Conservation (phyloP, 1,284 basidiomycete genomes). For the Sphaerobolus stellatus region DNA sequence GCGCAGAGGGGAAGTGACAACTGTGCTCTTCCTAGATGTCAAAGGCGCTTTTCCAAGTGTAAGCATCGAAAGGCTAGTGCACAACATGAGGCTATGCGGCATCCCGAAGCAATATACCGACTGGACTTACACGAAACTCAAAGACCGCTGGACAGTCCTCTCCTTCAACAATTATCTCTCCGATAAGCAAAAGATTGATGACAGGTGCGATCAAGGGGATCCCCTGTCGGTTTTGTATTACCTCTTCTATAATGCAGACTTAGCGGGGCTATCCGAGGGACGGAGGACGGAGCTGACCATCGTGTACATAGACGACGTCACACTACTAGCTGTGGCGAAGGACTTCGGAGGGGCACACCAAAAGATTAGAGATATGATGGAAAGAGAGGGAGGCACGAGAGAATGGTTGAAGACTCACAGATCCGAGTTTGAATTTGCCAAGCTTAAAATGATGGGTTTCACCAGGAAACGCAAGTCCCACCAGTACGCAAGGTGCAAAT, state of each 20-base stretch:
- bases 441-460: not conserved
- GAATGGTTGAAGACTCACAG: not conserved
- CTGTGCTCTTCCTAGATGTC: conserved; percentile 10
- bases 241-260: conserved; percentile 10
- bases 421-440: not conserved
- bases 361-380: not conserved
- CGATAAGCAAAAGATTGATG: not conserved
- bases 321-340: not conserved
- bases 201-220: conserved; percentile 10
- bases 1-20: conserved; percentile 1
- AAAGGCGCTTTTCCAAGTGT: conserved; percentile 10
- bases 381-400: not conserved
- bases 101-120: conserved; percentile 1
- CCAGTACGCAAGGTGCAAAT: not conserved
- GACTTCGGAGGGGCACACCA: not conserved
- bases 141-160: not conserved
- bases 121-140: not conserved
- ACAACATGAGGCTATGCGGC: conserved; percentile 5
- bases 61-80: not conserved
- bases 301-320: not conserved
- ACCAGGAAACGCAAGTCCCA: not conserved
- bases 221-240: conserved; percentile 10
- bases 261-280: not conserved
- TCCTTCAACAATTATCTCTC: conserved; percentile 4
- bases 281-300: not conserved